These are phyloP conservation scores for Coffea humblotiana DNA, from an alignment of 305 asterid species.

Conservation along the genomic window DNA sequence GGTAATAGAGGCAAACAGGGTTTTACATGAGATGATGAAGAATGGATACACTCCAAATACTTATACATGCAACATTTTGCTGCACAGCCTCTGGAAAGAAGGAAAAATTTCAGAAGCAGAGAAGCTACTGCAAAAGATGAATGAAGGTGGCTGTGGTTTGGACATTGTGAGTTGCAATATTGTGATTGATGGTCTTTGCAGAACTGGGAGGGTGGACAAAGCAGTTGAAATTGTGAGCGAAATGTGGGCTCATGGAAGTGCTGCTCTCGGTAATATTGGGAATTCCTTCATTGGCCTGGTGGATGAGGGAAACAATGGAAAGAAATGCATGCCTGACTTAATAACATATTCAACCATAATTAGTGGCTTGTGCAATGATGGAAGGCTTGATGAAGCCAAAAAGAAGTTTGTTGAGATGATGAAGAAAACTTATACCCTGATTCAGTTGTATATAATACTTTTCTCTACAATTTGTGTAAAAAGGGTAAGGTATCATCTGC, in stretches of 20 bases:
- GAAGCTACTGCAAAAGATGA: slow-evolving; percentile 75
- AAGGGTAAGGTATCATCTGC: slow-evolving; percentile 85
- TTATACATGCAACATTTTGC: slow-evolving; percentile 73
- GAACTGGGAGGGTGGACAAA: slow-evolving; percentile 70
- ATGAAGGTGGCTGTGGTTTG: slow-evolving; percentile 66
- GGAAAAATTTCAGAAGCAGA: slow-evolving; percentile 83
- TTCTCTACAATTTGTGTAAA: slow-evolving; percentile 58
- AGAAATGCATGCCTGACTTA: slow-evolving; percentile 72
- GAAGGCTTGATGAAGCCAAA: slow-evolving; percentile 76
- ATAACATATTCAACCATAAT: slow-evolving; percentile 80
- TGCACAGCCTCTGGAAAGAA: slow-evolving; percentile 87
- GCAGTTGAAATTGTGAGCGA: slow-evolving; percentile 76
- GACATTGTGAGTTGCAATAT: slow-evolving; percentile 86
- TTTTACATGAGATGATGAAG: slow-evolving; percentile 67
- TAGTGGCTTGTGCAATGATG: slow-evolving; percentile 70
- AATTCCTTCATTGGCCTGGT: slow-evolving; percentile 75
- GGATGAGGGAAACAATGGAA: slow-evolving; percentile 51
- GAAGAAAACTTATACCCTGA: slow-evolving; percentile 67
- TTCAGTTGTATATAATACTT: slow-evolving; percentile 63
- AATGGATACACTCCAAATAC: slow-evolving; percentile 63
- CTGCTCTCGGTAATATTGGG: slow-evolving; percentile 82
- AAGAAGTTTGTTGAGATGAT: slow-evolving; percentile 77
- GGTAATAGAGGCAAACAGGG: slow-evolving; percentile 59
- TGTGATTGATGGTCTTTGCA: slow-evolving; percentile 81
- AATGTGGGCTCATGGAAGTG: slow-evolving; percentile 95